phyloP scores from a whole-genome alignment of 1,284 basidiomycete species.

The Rhodotorula sp. region DNA sequence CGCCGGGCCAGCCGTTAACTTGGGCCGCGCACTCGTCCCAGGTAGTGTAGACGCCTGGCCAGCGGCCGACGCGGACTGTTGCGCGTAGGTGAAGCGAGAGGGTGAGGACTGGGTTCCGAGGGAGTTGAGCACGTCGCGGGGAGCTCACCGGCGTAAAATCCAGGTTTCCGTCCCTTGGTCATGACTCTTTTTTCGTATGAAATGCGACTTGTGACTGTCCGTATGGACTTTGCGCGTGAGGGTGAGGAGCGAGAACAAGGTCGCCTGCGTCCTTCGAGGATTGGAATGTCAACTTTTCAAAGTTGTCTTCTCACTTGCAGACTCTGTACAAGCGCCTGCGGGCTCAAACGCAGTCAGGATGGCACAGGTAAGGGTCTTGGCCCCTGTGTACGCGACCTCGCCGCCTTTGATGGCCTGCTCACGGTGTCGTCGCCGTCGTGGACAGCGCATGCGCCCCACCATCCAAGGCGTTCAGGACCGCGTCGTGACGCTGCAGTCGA shows the following conservation, averaged over 20 bases:
- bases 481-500: conserved; percentile 50
- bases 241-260: too few relatives aligned
- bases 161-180: too few relatives aligned
- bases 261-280: too few relatives aligned
- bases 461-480: conserved; percentile 9
- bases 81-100: too few relatives aligned
- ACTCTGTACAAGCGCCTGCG: too few relatives aligned
- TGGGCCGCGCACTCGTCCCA: too few relatives aligned
- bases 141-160: conserved; percentile 35
- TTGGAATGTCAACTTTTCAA: neutral
- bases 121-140: too few relatives aligned
- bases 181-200: conserved; percentile 2
- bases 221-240: too few relatives aligned
- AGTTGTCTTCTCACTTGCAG: neutral
- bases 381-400: neutral
- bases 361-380: conserved; percentile 7
- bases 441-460: conserved; percentile 10
- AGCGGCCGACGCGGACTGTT: conserved; percentile 44
- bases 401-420: neutral
- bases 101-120: too few relatives aligned
- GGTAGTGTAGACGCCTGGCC: conserved; percentile 47
- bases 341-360: neutral
- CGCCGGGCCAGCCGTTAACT: conserved; percentile 60
- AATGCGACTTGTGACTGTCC: neutral
- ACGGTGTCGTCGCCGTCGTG: neutral